Evolutionary conservation across 768 basidiomycete species (phyloP), one percentile per base, ranked within the genome.

Genomic region (Tylopilus vinaceipallidus): DNA sequence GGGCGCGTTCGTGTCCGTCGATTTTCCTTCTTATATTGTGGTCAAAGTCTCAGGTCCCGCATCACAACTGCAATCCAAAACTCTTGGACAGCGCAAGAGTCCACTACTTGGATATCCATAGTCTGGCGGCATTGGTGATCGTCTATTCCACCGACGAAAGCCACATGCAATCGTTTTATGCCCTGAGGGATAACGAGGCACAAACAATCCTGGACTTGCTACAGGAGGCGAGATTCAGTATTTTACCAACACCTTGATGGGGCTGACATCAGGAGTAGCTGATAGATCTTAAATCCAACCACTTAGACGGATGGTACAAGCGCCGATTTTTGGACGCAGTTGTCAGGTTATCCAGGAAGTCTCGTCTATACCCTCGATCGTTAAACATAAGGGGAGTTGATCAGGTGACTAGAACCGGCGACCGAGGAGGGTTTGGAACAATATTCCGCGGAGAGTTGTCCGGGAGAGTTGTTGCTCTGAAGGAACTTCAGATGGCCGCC

Each of bases 391-490:
- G 30, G 2, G 56, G 53, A 6, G 58, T 56, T 6, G 55, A 57
- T 6, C 41, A 55, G 29, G 37, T 52, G 6, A 17, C 22, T 19
- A 34, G 38, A 16, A 59, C 63, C 2, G 40, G 50, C 6, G 53
- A 58, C 10, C 52, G 52, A 26, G 70, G 70, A 30, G 64, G 63
- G 3, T 73, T 65, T 49, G 70, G 70, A 32, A 58, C 64, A 40
- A 65, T 71, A 44, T 69, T 59, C 42, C 59, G 61, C 24, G 69
- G 69, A 13, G 46, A 35, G 23, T 51, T 63, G 19, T 60, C 48
- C 3, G 64, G 56, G 17, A 65, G 54, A 44, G 43, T 52, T 19
- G 67, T 72, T 12, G 69, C 67, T 3, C 42, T 72, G 42, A 71
- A 71, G 43, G 61, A 63, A 16, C 30, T 71, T 19, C 63, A 59